phyloP scores from a whole-genome alignment of 805 yeast species.

The Ogataea allantospora region DNA sequence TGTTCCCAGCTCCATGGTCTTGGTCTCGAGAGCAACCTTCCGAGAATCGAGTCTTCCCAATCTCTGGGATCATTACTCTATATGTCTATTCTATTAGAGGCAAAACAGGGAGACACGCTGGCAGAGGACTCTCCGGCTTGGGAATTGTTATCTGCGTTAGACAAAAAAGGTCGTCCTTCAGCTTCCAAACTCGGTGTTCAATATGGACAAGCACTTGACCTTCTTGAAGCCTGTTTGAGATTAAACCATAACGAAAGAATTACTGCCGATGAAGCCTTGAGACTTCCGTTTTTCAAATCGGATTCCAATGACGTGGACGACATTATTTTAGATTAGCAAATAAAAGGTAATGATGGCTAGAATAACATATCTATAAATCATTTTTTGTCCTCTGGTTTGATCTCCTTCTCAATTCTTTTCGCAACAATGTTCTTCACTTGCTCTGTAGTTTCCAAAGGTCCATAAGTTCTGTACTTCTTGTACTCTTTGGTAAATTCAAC shows the following conservation, averaged over 20 bases:
- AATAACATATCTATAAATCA: background rate
- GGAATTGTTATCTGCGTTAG: slow-evolving; percentile 56
- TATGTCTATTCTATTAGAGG: slow-evolving; percentile 44
- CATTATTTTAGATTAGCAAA: slow-evolving; percentile 22
- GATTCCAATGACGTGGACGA: slow-evolving; percentile 24
- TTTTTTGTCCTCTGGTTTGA: slow-evolving; percentile 26
- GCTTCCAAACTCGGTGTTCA: slow-evolving; percentile 37
- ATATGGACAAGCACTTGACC: slow-evolving; percentile 47
- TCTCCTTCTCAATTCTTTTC: slow-evolving; percentile 34
- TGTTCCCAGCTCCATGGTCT: slow-evolving; percentile 87
- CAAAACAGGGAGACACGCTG: slow-evolving; percentile 52
- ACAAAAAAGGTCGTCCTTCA: slow-evolving; percentile 39
- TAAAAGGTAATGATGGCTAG: slow-evolving; percentile 3
- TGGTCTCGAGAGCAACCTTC: slow-evolving; percentile 68
- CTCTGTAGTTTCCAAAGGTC: slow-evolving; percentile 52
- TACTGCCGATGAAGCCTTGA: slow-evolving; percentile 56
- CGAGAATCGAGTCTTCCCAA: slow-evolving; percentile 46
- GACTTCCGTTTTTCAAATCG: slow-evolving; percentile 58
- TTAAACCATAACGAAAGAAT: slow-evolving; percentile 57
- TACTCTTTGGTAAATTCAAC: slow-evolving; percentile 35
- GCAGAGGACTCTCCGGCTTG: slow-evolving; percentile 71
- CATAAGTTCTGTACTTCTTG: slow-evolving; percentile 65
- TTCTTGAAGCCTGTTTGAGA: slow-evolving; percentile 55
- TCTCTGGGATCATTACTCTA: slow-evolving; percentile 42
- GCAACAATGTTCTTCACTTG: slow-evolving; percentile 38